phyloP scores from a whole-genome alignment of 208 protist genomes.

The Naegleria gruberi region DNA sequence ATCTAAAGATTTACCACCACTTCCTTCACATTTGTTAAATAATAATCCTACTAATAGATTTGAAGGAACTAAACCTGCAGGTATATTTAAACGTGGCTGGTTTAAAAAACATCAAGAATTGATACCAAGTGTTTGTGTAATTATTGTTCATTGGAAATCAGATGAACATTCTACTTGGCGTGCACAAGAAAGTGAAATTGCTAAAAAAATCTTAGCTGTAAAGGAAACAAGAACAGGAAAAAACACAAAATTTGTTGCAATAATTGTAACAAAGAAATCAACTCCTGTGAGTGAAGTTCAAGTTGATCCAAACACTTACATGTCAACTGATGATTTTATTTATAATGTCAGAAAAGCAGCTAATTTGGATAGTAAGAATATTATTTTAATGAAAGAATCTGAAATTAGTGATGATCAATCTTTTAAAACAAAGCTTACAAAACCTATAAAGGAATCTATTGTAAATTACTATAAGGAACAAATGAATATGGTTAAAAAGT shows the following conservation, averaged over 20 bases:
- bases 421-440: background rate
- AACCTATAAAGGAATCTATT: background rate
- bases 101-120: background rate
- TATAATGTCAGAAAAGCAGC: background rate
- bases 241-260: background rate
- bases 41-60: background rate
- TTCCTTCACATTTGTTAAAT: background rate
- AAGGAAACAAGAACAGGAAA: background rate
- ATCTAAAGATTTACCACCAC: too few relatives aligned
- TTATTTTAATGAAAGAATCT: background rate
- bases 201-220: background rate
- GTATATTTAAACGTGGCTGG: background rate
- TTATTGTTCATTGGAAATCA: background rate
- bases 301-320: background rate
- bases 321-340: background rate
- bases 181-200: background rate
- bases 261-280: background rate
- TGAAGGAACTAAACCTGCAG: background rate
- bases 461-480: conserved; percentile 28
- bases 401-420: background rate
- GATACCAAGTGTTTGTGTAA: background rate
- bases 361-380: background rate
- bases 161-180: background rate
- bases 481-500: conserved; percentile 13
- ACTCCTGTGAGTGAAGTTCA: background rate